Evolutionary conservation across 768 basidiomycete genomes (phyloP).

Genomic region (Xerocomellus chrysenteron): DNA sequence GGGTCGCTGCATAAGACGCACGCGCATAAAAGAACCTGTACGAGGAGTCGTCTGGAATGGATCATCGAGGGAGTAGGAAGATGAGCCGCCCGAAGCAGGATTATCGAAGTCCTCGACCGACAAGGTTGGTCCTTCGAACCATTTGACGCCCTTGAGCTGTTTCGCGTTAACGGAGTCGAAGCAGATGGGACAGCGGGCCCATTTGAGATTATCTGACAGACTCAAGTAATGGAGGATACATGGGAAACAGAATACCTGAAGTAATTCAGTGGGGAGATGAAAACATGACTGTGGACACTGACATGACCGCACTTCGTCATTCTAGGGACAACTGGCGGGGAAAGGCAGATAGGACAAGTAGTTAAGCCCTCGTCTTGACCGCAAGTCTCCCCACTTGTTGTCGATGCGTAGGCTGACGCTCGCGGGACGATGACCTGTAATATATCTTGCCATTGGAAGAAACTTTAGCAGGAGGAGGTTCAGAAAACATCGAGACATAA

Average conservation of each 20-base stretch:
- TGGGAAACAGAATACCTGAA: conserved; percentile 89
- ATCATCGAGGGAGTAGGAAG: conserved; percentile 42
- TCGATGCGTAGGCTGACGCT: conserved; percentile 69
- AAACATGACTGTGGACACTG: conserved; percentile 35
- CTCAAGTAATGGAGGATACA: conserved; percentile 91
- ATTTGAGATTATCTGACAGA: conserved; percentile 77
- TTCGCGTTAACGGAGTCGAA: conserved; percentile 88
- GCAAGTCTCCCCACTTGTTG: conserved; percentile 45
- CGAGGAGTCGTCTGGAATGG: conserved; percentile 42
- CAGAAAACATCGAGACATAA: not conserved
- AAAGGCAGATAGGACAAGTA: conserved; percentile 93
- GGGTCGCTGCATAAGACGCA: conserved; percentile 91
- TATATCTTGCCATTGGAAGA: conserved; percentile 95
- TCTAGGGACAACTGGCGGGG: conserved; percentile 82
- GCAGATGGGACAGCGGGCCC: conserved; percentile 94
- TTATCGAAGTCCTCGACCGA: conserved; percentile 31
- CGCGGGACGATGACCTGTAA: conserved; percentile 92
- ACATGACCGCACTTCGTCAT: conserved; percentile 99
- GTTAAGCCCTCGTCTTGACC: conserved; percentile 59
- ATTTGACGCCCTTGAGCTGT: conserved; percentile 92
- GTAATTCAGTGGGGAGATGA: conserved; percentile 15
- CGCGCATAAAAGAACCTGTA: conserved; percentile 62
- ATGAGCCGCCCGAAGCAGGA: conserved; percentile 37
- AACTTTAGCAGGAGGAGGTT: conserved; percentile 45
- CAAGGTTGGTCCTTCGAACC: conserved; percentile 60